Conservation (phyloP, 2,329 filamentous ascomycete genomes). For the Cercospora zeae-maydis region DNA sequence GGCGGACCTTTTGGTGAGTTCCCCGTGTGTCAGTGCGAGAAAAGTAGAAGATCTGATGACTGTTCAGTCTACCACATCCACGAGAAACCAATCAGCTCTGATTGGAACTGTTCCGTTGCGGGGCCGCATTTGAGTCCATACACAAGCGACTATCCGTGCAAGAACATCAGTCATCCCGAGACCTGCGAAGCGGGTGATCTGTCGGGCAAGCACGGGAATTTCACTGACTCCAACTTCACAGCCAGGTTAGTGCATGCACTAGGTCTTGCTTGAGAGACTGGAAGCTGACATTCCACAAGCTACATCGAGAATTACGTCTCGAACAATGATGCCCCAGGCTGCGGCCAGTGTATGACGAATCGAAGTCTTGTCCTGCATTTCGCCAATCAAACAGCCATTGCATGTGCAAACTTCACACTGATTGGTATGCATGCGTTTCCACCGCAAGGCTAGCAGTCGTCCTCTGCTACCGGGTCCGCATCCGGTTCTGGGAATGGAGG, state of each 20-base stretch:
- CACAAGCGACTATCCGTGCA: conserved; percentile 39
- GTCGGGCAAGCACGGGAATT: conserved; percentile 45
- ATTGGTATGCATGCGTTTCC: conserved; percentile 20
- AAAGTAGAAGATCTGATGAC: not conserved
- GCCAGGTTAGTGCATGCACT: conserved; percentile 29
- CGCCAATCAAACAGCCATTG: conserved; percentile 52
- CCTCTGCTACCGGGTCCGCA: conserved; percentile 6
- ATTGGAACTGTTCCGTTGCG: conserved; percentile 45
- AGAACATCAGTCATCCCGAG: conserved; percentile 38
- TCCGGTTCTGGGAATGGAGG: conserved; percentile 2
- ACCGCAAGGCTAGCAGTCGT: conserved; percentile 13
- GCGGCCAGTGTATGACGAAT: conserved; percentile 32
- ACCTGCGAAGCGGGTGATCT: conserved; percentile 47
- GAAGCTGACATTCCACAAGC: conserved; percentile 27
- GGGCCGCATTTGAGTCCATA: conserved; percentile 45
- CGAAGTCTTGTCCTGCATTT: conserved; percentile 54
- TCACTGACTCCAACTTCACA: conserved; percentile 34
- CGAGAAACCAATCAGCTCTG: conserved; percentile 40
- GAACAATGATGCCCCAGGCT: conserved; percentile 11
- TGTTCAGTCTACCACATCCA: conserved; percentile 46
- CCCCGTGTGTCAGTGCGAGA: not conserved
- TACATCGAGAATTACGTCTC: conserved; percentile 52
- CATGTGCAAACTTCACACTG: conserved; percentile 54
- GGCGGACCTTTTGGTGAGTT: conserved; percentile 45
- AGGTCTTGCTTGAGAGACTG: not conserved